Percentiles rank a stretch among this genome's conserved stretches.
Conservation (phyloP, 1,284 basidiomycete species). For the Fistulinella cinereoalba region DNA sequence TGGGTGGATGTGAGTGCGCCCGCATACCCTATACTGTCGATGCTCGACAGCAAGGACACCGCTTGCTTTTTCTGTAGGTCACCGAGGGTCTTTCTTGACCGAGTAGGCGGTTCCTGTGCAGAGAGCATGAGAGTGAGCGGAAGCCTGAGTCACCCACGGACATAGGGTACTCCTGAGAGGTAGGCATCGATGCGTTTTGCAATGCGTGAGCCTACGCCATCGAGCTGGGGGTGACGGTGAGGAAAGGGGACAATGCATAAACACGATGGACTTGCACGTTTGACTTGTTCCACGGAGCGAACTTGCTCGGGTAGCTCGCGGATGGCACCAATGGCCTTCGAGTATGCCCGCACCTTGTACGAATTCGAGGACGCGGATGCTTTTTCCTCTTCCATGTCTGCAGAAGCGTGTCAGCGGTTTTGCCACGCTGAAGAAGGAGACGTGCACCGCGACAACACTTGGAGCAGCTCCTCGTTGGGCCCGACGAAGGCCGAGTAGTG, state of each 20-base stretch:
- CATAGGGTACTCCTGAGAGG: conserved; percentile 36
- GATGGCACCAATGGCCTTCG: conserved; percentile 44
- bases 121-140: not conserved
- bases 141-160: conserved; percentile 32
- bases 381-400: conserved; percentile 46
- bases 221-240: conserved; percentile 34
- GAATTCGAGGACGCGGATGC: conserved; percentile 36
- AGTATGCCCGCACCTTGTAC: conserved; percentile 52
- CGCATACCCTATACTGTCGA: conserved; percentile 27
- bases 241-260: not conserved
- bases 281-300: conserved; percentile 40
- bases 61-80: conserved; percentile 16
- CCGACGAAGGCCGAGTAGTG: conserved; percentile 20
- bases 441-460: conserved; percentile 42
- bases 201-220: conserved; percentile 43
- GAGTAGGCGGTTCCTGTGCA: conserved; percentile 18
- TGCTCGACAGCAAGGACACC: conserved; percentile 13
- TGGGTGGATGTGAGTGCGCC: conserved; percentile 10
- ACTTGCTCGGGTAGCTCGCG: conserved; percentile 40
- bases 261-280: conserved; percentile 17
- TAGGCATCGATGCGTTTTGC: conserved; percentile 41
- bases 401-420: not conserved
- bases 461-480: conserved; percentile 42
- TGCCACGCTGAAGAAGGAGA: conserved; percentile 3
- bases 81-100: conserved; percentile 25